Evolutionary conservation across 2,329 filamentous ascomycete species (phyloP).

Genomic region (Trichoderma endophyticum): DNA sequence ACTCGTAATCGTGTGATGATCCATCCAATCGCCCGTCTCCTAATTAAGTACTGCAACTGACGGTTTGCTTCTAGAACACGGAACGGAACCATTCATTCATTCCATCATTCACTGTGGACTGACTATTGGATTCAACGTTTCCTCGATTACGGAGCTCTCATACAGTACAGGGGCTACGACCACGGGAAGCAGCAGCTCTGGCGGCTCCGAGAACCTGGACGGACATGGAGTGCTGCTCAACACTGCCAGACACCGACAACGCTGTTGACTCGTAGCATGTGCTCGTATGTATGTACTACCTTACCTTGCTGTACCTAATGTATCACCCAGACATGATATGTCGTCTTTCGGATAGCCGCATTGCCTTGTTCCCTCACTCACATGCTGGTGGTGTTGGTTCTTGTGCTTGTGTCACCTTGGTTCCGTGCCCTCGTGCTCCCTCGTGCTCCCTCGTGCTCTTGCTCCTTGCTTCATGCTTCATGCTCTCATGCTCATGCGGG

Average conservation of each 20-base stretch:
- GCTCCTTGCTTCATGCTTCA: neutral
- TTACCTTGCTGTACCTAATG: neutral
- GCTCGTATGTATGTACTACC: neutral
- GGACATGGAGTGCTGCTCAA: neutral
- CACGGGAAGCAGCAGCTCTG: neutral
- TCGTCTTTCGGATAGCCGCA: neutral
- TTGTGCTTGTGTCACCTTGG: neutral
- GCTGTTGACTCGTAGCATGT: neutral
- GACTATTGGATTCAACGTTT: neutral
- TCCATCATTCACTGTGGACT: neutral
- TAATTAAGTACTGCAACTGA: neutral
- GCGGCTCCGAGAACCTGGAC: neutral
- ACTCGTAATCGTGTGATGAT: neutral
- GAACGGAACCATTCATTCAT: neutral
- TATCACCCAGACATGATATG: neutral
- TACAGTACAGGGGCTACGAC: neutral
- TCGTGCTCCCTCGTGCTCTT: neutral
- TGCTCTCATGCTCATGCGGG: neutral
- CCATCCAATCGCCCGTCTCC: neutral
- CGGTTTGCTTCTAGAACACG: neutral
- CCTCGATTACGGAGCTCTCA: neutral
- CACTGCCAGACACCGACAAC: neutral
- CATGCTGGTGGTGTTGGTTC: neutral
- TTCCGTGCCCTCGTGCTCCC: neutral
- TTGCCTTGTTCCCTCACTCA: neutral